Base-by-base conservation (phyloP, 192 early-diverging fungal genomes). In the Backusella australiensis region DNA sequence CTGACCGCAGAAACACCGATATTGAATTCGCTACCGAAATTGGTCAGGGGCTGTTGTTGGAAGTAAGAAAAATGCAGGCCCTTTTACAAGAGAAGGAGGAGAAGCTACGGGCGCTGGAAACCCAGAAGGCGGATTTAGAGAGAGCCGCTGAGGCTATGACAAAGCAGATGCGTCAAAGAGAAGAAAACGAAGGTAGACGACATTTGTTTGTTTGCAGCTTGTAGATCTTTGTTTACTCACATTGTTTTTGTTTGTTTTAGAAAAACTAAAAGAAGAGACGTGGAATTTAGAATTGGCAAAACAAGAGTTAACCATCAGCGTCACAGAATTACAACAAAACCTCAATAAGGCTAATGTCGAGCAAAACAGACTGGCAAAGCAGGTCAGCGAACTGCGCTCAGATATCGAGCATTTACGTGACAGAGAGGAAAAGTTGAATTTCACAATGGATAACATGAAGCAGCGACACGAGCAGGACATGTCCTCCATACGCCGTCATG, bases 381-480 rank as follows among this genome's bases (percentile, higher is more conserved):
- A 88, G 6, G 82, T 91, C 6, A 75, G 79, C 12, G 44, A 74
- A 11, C 77, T 88, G 3, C 86, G 86, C 19, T 87, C 90, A 56
- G 86, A 90, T 53, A 77, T 87, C 21, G 89, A 90, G 26, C 79
- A 84, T n/a, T 83, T 92, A 41, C 89, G 89, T 71, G 85, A 79
- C 75, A 81, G 78, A 71, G 90, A 91, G 71, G 87, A 87, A 41
- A 86, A 83, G 72, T 56, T 87, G 23, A 80, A 79, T 5, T 17
- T 52, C 12, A 78, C 82, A 17, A 71, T 92, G 7, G 81, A 83
- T 41, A 79, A 81, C 29, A 75, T 84, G 12, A 92, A 91, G 38
- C 72, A 77, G 32, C 84, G 89, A 15, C 89, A 88, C 44, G 92
- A 93, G 69, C 88, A 93, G 66, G 91, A 93, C 9, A 87, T 91